Conservation (phyloP, 257 asterid species). For the Solanum bulbocastanum region DNA sequence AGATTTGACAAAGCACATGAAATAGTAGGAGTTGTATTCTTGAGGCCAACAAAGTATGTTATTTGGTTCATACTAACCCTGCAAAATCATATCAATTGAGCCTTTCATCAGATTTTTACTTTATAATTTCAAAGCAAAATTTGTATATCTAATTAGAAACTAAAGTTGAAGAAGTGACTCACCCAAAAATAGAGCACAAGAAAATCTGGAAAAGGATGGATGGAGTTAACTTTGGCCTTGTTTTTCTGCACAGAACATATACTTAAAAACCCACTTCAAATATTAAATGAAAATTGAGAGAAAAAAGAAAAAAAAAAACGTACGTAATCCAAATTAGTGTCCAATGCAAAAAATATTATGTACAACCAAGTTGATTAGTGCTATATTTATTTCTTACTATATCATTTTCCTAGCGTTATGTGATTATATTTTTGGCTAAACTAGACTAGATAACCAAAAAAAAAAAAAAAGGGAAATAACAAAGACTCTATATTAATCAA, state of each 20-base stretch:
- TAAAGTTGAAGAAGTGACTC: background rate
- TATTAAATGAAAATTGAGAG: background rate
- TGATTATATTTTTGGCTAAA: background rate
- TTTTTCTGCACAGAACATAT: constrained; percentile 39
- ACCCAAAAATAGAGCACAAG: constrained; percentile 76
- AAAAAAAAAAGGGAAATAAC: background rate
- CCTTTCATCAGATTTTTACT: background rate
- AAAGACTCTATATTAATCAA: background rate
- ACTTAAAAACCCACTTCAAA: background rate
- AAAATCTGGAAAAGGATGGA: constrained; percentile 61
- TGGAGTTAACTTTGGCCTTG: constrained; percentile 51
- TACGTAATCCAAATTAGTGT: background rate
- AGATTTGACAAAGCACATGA: constrained; percentile 77
- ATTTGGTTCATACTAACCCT: constrained; percentile 78
- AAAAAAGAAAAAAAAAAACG: background rate
- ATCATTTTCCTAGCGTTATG: background rate
- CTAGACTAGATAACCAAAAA: background rate
- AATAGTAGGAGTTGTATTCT: constrained; percentile 78
- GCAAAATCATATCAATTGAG: constrained; percentile 7
- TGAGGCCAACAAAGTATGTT: constrained; percentile 74
- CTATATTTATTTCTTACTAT: too few relatives aligned
- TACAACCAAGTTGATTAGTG: background rate
- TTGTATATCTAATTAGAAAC: background rate
- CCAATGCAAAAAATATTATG: background rate
- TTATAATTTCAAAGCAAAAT: background rate